Evolutionary conservation across 768 basidiomycete genomes (phyloP).

Genomic region (Galerina sulciceps): DNA sequence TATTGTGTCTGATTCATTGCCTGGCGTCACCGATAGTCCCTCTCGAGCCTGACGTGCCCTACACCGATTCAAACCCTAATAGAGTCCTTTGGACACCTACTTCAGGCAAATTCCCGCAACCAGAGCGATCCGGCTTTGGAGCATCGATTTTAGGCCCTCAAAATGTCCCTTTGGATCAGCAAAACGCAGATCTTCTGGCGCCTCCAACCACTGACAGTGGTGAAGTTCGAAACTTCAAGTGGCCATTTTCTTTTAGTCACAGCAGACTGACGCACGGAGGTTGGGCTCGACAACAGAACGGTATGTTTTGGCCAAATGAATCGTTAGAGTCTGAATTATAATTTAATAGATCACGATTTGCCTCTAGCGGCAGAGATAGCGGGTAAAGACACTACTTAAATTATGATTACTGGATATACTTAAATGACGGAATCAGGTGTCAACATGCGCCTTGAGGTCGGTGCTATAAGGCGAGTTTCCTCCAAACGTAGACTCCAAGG

Average conservation of each 20-base stretch:
- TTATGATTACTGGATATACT: not conserved
- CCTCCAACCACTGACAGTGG: conserved; percentile 70
- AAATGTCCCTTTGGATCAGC: conserved; percentile 54
- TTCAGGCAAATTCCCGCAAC: conserved; percentile 34
- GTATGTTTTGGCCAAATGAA: conserved; percentile 31
- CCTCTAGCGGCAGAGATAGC: conserved; percentile 49
- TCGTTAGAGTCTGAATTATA: not conserved
- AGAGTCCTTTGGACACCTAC: conserved; percentile 24
- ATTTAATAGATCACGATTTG: conserved; percentile 44
- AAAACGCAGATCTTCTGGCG: conserved; percentile 61
- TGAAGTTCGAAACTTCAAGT: conserved; percentile 56
- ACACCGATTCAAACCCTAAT: conserved; percentile 23
- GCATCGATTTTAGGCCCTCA: conserved; percentile 57
- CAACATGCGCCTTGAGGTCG: conserved; percentile 59
- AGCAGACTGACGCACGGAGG: conserved; percentile 65
- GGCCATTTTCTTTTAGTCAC: conserved; percentile 67
- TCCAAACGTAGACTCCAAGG: not conserved
- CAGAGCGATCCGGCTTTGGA: conserved; percentile 50
- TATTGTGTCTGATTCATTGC: not conserved
- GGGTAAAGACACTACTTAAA: conserved; percentile 23
- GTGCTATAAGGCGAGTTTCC: conserved; percentile 47
- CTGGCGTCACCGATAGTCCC: conserved; percentile 13
- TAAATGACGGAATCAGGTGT: conserved; percentile 35
- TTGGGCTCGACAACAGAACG: conserved; percentile 67
- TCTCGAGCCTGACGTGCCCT: conserved; percentile 22